Evolutionary conservation across 1,139 yeast species (phyloP).

Genomic region (Suhomyces coccinellae): DNA sequence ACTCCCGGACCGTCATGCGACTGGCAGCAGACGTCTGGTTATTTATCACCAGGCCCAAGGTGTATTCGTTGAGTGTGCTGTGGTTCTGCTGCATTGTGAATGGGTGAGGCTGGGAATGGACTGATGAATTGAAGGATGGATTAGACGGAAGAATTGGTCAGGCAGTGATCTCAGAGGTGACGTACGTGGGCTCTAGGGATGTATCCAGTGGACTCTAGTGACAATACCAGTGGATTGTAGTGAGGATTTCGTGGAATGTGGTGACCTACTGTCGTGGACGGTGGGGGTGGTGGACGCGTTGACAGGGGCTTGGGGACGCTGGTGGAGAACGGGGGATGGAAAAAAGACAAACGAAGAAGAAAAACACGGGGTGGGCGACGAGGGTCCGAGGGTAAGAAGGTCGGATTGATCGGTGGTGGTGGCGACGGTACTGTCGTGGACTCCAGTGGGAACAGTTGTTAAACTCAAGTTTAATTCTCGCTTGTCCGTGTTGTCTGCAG

Average conservation of each 20-base stretch:
- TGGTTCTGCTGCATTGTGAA: constrained; percentile 9
- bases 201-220: too few relatives aligned
- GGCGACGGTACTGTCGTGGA: not conserved
- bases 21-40: constrained; percentile 52
- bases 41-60: constrained; percentile 59
- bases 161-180: not conserved
- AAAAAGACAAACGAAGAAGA: not conserved
- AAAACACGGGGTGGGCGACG: not conserved
- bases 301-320: not conserved
- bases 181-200: too few relatives aligned
- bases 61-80: constrained; percentile 25
- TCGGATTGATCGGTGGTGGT: not conserved
- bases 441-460: constrained; percentile 1
- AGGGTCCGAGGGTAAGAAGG: not conserved
- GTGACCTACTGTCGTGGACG: not conserved
- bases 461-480: constrained; percentile 7
- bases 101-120: not conserved
- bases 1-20: constrained; percentile 69
- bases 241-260: not conserved
- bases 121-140: not conserved
- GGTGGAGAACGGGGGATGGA: constrained; percentile 1
- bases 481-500: constrained; percentile 6
- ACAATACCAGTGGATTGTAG: too few relatives aligned
- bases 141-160: not conserved
- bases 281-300: constrained; percentile 6